Evolutionary conservation across 345 rosid genomes (phyloP).

Genomic region (Hibiscus syriacus): DNA sequence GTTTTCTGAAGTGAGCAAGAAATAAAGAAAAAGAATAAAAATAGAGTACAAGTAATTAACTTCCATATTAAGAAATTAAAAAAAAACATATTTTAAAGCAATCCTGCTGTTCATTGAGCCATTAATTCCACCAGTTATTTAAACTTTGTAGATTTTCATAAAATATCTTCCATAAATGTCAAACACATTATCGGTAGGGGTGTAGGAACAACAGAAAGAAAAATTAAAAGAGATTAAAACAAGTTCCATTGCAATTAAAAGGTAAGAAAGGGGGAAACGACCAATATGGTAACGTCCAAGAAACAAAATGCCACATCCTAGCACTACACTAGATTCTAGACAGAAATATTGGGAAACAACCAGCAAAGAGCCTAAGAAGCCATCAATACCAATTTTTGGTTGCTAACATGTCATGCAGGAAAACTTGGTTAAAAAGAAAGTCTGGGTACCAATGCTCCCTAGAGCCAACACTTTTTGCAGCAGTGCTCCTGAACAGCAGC

Average conservation of each 20-base stretch:
- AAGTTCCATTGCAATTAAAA: neutral
- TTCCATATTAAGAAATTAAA: neutral
- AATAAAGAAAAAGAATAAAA: neutral
- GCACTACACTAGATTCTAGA: neutral
- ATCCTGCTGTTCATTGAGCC: neutral
- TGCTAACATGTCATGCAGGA: neutral
- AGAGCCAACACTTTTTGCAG: neutral
- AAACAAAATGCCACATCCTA: neutral
- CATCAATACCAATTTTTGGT: neutral
- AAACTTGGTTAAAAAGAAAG: neutral
- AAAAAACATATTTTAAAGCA: neutral
- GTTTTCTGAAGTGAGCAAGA: slow-evolving; percentile 39
- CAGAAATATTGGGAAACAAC: neutral
- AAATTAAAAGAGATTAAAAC: neutral
- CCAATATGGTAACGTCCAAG: neutral
- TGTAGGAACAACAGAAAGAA: neutral
- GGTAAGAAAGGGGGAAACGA: no score
- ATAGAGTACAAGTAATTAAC: neutral
- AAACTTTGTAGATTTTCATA: neutral
- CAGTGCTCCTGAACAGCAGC: neutral
- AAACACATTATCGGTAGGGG: neutral
- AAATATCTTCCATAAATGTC: neutral
- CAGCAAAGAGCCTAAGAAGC: neutral
- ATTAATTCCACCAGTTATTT: neutral
- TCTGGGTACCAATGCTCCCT: neutral